Conservation (phyloP, 805 yeast species). For the Ogataea chonburiensis region DNA sequence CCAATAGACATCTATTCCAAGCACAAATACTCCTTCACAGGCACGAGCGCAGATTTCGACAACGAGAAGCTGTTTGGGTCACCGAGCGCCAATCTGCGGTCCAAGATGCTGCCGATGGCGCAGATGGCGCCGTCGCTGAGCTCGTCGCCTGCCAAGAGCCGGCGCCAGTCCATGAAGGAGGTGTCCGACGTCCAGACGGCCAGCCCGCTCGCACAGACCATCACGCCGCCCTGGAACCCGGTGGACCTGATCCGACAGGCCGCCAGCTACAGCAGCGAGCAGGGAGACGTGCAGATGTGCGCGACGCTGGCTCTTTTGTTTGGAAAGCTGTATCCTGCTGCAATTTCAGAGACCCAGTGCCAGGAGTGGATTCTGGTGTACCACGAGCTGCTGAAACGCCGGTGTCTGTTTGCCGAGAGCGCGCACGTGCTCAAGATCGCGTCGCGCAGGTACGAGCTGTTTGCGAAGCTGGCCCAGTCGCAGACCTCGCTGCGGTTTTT, state of each 20-base stretch:
- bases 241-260: slow-evolving; percentile 48
- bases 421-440: slow-evolving; percentile 51
- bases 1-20: slow-evolving; percentile 25
- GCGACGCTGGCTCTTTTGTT: slow-evolving; percentile 58
- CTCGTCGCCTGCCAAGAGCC: slow-evolving; percentile 16
- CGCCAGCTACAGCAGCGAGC: slow-evolving; percentile 51
- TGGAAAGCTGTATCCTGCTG: slow-evolving; percentile 38
- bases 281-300: slow-evolving; percentile 65
- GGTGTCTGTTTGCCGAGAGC: slow-evolving; percentile 54
- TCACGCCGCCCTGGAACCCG: slow-evolving; percentile 55
- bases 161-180: slow-evolving; percentile 25
- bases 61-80: slow-evolving; percentile 32
- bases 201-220: slow-evolving; percentile 5
- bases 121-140: slow-evolving; percentile 16
- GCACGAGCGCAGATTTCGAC: slow-evolving; percentile 35
- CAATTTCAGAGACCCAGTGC: slow-evolving; percentile 33
- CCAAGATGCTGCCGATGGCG: slow-evolving; percentile 13
- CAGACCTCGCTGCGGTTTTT: slow-evolving; percentile 49
- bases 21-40: slow-evolving; percentile 33
- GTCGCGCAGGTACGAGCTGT: slow-evolving; percentile 30
- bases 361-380: slow-evolving; percentile 59
- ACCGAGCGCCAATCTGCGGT: slow-evolving; percentile 18
- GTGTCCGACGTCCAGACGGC: slow-evolving; percentile 1
- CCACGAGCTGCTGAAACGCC: slow-evolving; percentile 50
- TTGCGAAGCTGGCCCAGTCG: slow-evolving; percentile 37